Evolutionary conservation across 495 filamentous ascomycete species (phyloP).

Genomic region (Immersiella caudata): DNA sequence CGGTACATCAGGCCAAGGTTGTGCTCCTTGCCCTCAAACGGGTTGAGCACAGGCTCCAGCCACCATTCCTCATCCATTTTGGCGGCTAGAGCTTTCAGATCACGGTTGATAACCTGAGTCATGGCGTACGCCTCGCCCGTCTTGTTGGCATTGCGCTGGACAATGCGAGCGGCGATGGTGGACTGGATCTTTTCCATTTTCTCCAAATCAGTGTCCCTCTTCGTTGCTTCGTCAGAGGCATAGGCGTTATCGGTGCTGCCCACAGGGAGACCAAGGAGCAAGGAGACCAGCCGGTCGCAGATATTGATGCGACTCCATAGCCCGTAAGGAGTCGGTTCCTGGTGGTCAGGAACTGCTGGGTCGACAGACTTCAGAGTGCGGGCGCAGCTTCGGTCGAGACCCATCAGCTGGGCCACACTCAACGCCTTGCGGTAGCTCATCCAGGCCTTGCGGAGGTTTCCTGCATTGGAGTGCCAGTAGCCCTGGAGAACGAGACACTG

Average conservation of each 20-base stretch:
- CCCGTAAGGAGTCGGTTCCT: conserved; percentile 26
- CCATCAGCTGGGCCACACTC: conserved; percentile 50
- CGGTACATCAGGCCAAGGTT: conserved; percentile 32
- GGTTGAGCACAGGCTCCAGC: conserved; percentile 28
- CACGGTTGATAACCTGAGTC: conserved; percentile 50
- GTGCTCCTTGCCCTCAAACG: conserved; percentile 20
- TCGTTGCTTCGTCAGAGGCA: conserved; percentile 35
- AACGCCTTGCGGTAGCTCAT: conserved; percentile 46
- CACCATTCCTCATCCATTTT: conserved; percentile 45
- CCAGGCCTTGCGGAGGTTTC: conserved; percentile 52
- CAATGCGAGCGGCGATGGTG: conserved; percentile 42
- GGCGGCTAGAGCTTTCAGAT: conserved; percentile 45
- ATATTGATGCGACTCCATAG: conserved; percentile 43
- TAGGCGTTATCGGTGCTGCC: conserved; percentile 41
- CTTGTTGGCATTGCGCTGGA: conserved; percentile 44
- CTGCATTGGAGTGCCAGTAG: conserved; percentile 47
- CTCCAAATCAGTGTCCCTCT: conserved; percentile 33
- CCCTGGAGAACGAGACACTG: conserved; percentile 44
- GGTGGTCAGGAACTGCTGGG: conserved; percentile 24
- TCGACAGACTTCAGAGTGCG: conserved; percentile 40
- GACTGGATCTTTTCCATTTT: conserved; percentile 41
- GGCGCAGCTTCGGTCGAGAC: conserved; percentile 37
- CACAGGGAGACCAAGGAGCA: conserved; percentile 47
- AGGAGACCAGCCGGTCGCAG: conserved; percentile 38
- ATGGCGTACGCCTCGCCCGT: conserved; percentile 26